Conservation (phyloP, 768 basidiomycete genomes). For the Pholiota molesta region DNA sequence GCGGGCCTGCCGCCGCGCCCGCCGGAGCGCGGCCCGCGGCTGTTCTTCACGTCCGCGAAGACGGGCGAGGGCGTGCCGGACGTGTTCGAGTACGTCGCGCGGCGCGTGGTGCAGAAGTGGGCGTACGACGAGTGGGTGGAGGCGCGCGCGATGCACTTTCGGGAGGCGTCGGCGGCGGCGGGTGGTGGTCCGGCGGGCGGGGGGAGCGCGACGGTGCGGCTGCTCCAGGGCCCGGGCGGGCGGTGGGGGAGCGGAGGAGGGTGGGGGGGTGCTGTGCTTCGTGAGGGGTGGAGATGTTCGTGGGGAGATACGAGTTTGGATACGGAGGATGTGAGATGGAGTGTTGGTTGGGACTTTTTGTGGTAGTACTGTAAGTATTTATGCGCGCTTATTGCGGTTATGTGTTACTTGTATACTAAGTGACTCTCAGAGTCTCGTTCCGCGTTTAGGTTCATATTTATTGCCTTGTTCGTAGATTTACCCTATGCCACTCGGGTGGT, state of each 20-base stretch:
- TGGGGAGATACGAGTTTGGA: no score
- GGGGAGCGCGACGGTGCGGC: not conserved
- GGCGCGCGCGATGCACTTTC: slow-evolving; percentile 29
- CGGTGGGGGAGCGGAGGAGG: not conserved
- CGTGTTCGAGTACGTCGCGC: slow-evolving; percentile 78
- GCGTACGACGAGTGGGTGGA: slow-evolving; percentile 68
- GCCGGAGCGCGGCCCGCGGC: slow-evolving; percentile 59
- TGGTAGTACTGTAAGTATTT: no score
- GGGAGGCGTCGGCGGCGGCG: slow-evolving; percentile 20
- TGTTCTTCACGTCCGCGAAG: slow-evolving; percentile 81
- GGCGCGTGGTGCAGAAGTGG: slow-evolving; percentile 62
- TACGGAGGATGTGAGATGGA: no score
- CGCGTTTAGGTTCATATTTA: no score
- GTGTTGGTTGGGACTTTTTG: not conserved
- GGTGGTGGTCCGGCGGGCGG: not conserved
- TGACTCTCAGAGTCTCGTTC: no score
- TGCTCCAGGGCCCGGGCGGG: not conserved
- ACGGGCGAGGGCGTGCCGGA: slow-evolving; percentile 72
- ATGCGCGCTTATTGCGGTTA: no score
- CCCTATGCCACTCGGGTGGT: no score
- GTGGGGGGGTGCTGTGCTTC: not conserved
- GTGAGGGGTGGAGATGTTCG: no score
- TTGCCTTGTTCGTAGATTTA: no score
- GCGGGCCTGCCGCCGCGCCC: slow-evolving; percentile 28
- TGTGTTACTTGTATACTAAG: no score